A percentile compares a stretch with the other conserved stretches of the same genome.
These are phyloP conservation scores for Malus sylvestris DNA, from an alignment of 306 rosid genomes.

Conservation along the genomic window DNA sequence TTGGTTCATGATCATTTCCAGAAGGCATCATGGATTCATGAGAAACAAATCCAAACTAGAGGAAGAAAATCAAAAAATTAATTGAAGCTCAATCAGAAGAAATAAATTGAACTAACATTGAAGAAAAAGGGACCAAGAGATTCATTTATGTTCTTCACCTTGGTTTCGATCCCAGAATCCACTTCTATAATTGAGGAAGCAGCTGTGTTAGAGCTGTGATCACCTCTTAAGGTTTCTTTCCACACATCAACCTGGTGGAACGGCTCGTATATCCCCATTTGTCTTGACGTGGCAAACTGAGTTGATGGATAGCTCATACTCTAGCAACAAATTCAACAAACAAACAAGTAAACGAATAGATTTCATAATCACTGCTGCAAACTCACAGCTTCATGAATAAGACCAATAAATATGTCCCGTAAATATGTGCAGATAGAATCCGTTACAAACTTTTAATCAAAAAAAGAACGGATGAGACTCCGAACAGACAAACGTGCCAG, in stretches of 20 bases:
- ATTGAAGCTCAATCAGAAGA: not conserved
- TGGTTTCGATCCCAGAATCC: slow-evolving; percentile 37
- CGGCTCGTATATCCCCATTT: slow-evolving; percentile 77
- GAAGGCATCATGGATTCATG: slow-evolving; percentile 42
- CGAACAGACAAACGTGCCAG: not conserved
- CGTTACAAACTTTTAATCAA: not conserved
- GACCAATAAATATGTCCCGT: not conserved
- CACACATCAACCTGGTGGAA: slow-evolving; percentile 70
- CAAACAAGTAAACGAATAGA: not conserved
- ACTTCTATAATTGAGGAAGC: slow-evolving; percentile 42
- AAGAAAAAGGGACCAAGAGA: not conserved
- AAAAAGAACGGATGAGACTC: not conserved
- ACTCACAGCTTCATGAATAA: not conserved
- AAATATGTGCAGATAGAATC: not conserved
- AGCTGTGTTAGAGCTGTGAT: slow-evolving; percentile 29
- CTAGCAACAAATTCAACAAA: slow-evolving; percentile 11
- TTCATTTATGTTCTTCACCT: slow-evolving; percentile 30
- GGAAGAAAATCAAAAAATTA: slow-evolving; percentile 13
- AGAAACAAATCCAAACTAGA: slow-evolving; percentile 48
- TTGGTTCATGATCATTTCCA: slow-evolving; percentile 50
- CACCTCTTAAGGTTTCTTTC: slow-evolving; percentile 52
- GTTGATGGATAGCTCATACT: slow-evolving; percentile 61
- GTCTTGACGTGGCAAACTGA: slow-evolving; percentile 38
- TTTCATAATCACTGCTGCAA: not conserved
- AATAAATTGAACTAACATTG: not conserved